phyloP scores from a whole-genome alignment of 179 eudicot genomes.

The Actinidia chinensis region DNA sequence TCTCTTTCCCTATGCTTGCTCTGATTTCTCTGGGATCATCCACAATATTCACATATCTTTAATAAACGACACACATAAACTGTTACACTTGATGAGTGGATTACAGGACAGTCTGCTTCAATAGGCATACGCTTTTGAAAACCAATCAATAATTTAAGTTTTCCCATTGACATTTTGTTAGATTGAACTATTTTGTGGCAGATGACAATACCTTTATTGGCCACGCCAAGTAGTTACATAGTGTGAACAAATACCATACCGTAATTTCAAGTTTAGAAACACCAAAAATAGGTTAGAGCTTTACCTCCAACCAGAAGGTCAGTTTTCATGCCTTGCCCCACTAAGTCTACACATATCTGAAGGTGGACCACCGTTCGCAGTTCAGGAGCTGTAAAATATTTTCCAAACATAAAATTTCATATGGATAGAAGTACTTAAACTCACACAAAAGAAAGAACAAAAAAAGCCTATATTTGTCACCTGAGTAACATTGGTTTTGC shows the following conservation, averaged over 20 bases:
- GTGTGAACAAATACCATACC: background rate
- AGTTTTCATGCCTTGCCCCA: constrained; percentile 71
- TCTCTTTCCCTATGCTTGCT: no score
- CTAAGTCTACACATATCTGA: constrained; percentile 89
- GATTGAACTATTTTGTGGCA: background rate
- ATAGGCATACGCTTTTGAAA: background rate
- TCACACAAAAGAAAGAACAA: background rate
- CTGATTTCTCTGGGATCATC: no score
- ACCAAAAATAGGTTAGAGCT: background rate
- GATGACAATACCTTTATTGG: background rate
- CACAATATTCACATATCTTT: background rate
- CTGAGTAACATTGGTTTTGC: constrained; percentile 72
- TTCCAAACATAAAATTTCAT: constrained; percentile 11
- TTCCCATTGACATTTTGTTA: background rate
- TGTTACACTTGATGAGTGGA: background rate
- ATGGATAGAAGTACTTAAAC: background rate
- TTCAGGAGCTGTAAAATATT: constrained; percentile 60
- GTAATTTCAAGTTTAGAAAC: background rate
- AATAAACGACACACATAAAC: background rate
- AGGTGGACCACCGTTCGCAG: constrained; percentile 65
- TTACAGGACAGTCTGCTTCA: no score
- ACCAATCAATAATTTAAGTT: background rate
- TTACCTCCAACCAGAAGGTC: constrained; percentile 98
- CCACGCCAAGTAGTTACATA: background rate
- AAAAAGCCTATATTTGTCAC: constrained; percentile 30